Base-by-base conservation (phyloP, 495 filamentous ascomycete genomes). In the Xylaria scruposa region DNA sequence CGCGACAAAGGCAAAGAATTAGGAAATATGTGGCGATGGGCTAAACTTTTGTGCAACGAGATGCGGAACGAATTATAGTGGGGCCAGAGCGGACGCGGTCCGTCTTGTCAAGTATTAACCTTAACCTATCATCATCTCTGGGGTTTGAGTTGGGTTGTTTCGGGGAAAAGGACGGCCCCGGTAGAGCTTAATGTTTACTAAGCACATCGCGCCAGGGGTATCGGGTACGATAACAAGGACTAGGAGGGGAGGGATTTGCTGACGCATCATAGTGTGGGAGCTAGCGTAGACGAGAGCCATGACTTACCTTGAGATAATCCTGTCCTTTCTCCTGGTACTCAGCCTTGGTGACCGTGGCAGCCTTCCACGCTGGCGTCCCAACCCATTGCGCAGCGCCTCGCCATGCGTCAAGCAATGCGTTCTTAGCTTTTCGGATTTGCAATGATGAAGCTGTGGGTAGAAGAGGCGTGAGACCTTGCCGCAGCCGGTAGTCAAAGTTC, bases 351-450 rank as follows among this genome's bases (percentile, higher is more conserved):
- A 97, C 82, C 44, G 75, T 80, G 8, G 83, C 84, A 63, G 73
- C 70, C 67, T 82, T 87, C 83, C 85, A 87, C 61, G 83, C 81
- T 4, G 76, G 51, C 1, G 83, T 83, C 4, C 81, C 80, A 49
- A 85, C 87, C 94, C 95, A 98, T 71, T 89, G 87, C 38, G 95
- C 95, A 0, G 95, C 95, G 29, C 95, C 95, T 78, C 87, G 92
- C 95, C 95, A 98, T 0, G 95, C 92, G 85, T 98, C 96, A 24
- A 96, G 83, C 12, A 94, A 78, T 1, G 92, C 88, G 77, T 97
- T 90, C 19, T 81, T 79, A 0, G 96, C 96, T 38, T 86, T 86
- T 33, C 95, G 86, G 31, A 97, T 88, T 15, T 75, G 77, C 42
- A 98, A 77, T 31, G 84, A 80, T 17, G 87, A 79, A n/a, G 90